Evolutionary conservation across 2,329 filamentous ascomycete species (phyloP).

Genomic region (Pestalotiopsis sp.): DNA sequence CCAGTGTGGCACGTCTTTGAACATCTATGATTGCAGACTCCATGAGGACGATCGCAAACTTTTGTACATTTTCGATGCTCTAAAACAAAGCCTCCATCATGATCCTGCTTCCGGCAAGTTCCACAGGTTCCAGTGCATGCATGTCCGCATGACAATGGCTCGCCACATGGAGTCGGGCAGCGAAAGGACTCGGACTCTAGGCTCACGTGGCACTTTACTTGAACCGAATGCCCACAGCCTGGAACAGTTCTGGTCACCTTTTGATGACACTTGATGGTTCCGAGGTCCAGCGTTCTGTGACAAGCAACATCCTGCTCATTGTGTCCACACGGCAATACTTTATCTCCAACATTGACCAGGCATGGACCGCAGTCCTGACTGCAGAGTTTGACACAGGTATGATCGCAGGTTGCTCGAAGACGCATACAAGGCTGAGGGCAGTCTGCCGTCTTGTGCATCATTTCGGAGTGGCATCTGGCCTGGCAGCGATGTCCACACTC

Average conservation of each 20-base stretch:
- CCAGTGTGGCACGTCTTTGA: not conserved
- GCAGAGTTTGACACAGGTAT: not conserved
- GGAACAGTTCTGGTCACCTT: not conserved
- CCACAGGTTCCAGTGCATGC: slow-evolving; percentile 45
- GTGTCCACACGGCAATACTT: not conserved
- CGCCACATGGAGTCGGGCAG: not conserved
- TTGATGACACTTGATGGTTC: not conserved
- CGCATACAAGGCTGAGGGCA: not conserved
- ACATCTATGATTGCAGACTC: not conserved
- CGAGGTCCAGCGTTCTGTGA: not conserved
- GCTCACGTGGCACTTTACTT: not conserved
- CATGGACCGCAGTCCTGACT: not conserved
- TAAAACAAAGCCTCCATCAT: not conserved
- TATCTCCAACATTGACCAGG: not conserved
- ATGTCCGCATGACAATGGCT: slow-evolving; percentile 34
- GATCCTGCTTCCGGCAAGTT: not conserved
- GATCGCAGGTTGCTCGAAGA: not conserved
- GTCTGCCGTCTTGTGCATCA: not conserved
- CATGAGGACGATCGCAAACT: not conserved
- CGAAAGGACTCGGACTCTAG: not conserved
- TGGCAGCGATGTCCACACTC: not conserved
- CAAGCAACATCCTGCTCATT: not conserved
- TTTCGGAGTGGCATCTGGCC: not conserved
- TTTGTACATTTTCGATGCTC: not conserved
- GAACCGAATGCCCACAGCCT: not conserved